These are phyloP conservation scores for Chondrostereum purpureum DNA, from an alignment of 1,284 basidiomycete species.

Conservation along the genomic window DNA sequence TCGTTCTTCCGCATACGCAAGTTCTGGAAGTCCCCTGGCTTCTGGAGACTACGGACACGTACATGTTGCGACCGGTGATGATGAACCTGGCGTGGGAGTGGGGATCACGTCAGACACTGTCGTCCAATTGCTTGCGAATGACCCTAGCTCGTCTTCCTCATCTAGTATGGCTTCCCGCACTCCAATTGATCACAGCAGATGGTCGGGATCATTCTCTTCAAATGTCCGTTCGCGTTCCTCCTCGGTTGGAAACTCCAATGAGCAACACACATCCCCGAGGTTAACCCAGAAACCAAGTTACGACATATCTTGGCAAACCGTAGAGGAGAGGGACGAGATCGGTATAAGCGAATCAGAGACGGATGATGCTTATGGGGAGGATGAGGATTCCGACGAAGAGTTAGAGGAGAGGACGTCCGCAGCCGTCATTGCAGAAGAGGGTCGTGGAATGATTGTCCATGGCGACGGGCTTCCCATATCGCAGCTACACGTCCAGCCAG, in stretches of 20 bases:
- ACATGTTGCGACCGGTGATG: constrained; percentile 57
- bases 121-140: constrained; percentile 50
- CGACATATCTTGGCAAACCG: constrained; percentile 65
- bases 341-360: constrained; percentile 69
- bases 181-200: constrained; percentile 52
- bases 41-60: constrained; percentile 59
- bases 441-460: constrained; percentile 70
- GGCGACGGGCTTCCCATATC: constrained; percentile 56
- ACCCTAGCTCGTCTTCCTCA: constrained; percentile 37
- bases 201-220: constrained; percentile 61
- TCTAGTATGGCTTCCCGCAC: constrained; percentile 34
- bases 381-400: constrained; percentile 47
- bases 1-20: constrained; percentile 71
- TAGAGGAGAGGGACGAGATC: constrained; percentile 68
- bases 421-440: constrained; percentile 72
- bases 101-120: constrained; percentile 55
- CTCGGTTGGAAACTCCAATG: constrained; percentile 47
- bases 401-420: constrained; percentile 70
- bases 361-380: constrained; percentile 54
- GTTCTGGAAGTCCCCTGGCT: constrained; percentile 50
- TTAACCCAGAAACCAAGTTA: constrained; percentile 62
- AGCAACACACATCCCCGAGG: constrained; percentile 36
- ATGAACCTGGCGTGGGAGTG: constrained; percentile 43
- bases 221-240: constrained; percentile 62
- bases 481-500: constrained; percentile 60